phyloP scores from a whole-genome alignment of 768 basidiomycete genomes.

The Galerina marginata region DNA sequence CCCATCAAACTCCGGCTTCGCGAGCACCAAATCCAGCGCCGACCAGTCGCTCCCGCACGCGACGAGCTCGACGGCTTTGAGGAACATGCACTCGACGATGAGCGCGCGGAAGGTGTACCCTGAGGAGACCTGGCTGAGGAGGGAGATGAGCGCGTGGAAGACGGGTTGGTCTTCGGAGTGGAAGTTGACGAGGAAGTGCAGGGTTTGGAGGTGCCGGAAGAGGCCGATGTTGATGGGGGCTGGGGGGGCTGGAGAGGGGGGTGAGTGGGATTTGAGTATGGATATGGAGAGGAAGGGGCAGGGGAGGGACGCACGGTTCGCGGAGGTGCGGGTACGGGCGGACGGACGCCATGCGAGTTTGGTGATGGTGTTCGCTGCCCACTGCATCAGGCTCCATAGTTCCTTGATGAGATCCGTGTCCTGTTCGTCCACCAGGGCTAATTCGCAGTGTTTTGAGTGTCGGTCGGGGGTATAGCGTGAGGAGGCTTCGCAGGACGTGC shows the following conservation, averaged over 20 bases:
- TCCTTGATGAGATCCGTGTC: conserved; percentile 14
- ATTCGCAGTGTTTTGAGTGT: conserved; percentile 20
- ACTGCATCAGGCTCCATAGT: conserved; percentile 25
- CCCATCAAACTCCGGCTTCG: conserved; percentile 10
- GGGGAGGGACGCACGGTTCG: conserved; percentile 15
- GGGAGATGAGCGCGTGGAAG: conserved; percentile 17
- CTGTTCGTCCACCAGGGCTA: conserved; percentile 14
- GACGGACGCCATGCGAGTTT: conserved; percentile 24
- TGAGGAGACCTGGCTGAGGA: conserved; percentile 22
- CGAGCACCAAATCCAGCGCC: conserved; percentile 16
- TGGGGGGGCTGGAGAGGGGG: conserved; percentile 16
- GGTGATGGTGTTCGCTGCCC: conserved; percentile 20
- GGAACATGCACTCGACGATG: conserved; percentile 24
- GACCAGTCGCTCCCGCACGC: conserved; percentile 23
- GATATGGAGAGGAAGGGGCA: not conserved
- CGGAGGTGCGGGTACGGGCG: conserved; percentile 14
- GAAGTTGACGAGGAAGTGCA: conserved; percentile 29
- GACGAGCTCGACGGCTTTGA: conserved; percentile 24
- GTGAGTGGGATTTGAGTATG: not conserved
- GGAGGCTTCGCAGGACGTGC: conserved; percentile 17
- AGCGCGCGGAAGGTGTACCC: conserved; percentile 16
- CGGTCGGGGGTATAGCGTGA: conserved; percentile 12
- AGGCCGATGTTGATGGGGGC: conserved; percentile 21
- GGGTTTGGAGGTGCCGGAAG: conserved; percentile 11
- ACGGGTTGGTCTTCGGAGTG: conserved; percentile 20